Percentiles rank a stretch among this genome's conserved stretches.
These are phyloP conservation scores for Saccharomycopsis javanensis DNA, from an alignment of 805 yeast genomes.

Conservation along the genomic window DNA sequence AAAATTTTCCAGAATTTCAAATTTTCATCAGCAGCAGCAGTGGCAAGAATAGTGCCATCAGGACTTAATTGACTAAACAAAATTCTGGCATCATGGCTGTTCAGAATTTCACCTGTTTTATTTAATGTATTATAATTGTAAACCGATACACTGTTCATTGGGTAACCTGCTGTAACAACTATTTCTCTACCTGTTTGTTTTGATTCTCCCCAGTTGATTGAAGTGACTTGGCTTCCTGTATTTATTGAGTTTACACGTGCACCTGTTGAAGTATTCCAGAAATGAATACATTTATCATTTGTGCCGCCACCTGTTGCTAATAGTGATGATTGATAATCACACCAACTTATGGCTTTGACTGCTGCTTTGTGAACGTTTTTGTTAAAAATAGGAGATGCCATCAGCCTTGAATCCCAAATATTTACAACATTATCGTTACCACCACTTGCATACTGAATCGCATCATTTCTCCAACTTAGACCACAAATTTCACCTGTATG, in stretches of 20 bases:
- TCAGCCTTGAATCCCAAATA: slow-evolving; percentile 80
- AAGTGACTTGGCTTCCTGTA: slow-evolving; percentile 91
- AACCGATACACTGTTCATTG: slow-evolving; percentile 71
- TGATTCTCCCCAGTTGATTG: slow-evolving; percentile 82
- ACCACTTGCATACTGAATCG: slow-evolving; percentile 79
- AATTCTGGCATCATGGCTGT: slow-evolving; percentile 87
- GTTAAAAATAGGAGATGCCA: slow-evolving; percentile 53
- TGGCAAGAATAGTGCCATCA: slow-evolving; percentile 81
- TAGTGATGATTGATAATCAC: slow-evolving; percentile 73
- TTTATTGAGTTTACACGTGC: slow-evolving; percentile 76
- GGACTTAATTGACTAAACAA: slow-evolving; percentile 79
- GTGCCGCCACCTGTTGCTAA: slow-evolving; percentile 98
- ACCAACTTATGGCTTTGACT: slow-evolving; percentile 91
- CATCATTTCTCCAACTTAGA: slow-evolving; percentile 74
- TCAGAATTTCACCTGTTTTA: slow-evolving; percentile 75
- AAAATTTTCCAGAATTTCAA: slow-evolving; percentile 90
- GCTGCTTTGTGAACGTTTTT: slow-evolving; percentile 86
- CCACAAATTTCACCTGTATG: slow-evolving; percentile 94
- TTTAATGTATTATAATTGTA: slow-evolving; percentile 81
- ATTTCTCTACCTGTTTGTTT: slow-evolving; percentile 67
- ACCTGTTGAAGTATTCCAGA: slow-evolving; percentile 94
- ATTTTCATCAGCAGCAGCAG: slow-evolving; percentile 94
- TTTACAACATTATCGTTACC: slow-evolving; percentile 91
- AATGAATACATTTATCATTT: slow-evolving; percentile 76
- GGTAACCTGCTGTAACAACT: slow-evolving; percentile 90